Evolutionary conservation across 2,329 filamentous ascomycete species (phyloP).

Genomic region (Tolypocladium sp.): DNA sequence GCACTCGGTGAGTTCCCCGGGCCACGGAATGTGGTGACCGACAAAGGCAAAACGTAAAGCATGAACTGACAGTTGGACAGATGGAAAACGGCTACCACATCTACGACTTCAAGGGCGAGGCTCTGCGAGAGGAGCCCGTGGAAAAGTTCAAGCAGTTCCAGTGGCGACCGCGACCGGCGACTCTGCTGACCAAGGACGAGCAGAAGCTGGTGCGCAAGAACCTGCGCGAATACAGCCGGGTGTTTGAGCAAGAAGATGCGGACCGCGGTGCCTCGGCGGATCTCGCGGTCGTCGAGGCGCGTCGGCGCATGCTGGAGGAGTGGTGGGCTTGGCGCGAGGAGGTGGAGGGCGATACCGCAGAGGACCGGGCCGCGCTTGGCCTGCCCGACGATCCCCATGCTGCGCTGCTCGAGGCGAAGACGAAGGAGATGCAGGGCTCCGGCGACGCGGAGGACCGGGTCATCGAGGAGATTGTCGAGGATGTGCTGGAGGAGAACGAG

Average conservation of each 20-base stretch:
- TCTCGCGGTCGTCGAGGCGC: constrained; percentile 82
- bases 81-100: constrained; percentile 99
- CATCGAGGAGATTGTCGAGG: constrained; percentile 83
- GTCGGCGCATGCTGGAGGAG: constrained; percentile 74
- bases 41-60: not conserved
- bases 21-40: not conserved
- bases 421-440: constrained; percentile 36
- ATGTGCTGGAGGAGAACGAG: constrained; percentile 78
- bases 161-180: constrained; percentile 86
- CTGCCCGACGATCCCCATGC: constrained; percentile 58
- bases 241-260: constrained; percentile 91
- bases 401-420: constrained; percentile 49
- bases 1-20: constrained; percentile 62
- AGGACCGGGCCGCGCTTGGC: constrained; percentile 61
- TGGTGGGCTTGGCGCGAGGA: constrained; percentile 78
- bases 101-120: constrained; percentile 90
- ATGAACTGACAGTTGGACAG: constrained; percentile 32
- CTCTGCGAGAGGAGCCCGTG: constrained; percentile 80
- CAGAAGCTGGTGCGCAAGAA: constrained; percentile 98
- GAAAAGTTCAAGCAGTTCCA: constrained; percentile 98
- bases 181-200: constrained; percentile 91
- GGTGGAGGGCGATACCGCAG: constrained; percentile 60
- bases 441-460: constrained; percentile 63
- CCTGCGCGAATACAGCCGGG: constrained; percentile 87
- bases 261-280: constrained; percentile 92